These are phyloP conservation scores for Carpinus viminea DNA, from an alignment of 306 rosid genomes.

Conservation along the genomic window DNA sequence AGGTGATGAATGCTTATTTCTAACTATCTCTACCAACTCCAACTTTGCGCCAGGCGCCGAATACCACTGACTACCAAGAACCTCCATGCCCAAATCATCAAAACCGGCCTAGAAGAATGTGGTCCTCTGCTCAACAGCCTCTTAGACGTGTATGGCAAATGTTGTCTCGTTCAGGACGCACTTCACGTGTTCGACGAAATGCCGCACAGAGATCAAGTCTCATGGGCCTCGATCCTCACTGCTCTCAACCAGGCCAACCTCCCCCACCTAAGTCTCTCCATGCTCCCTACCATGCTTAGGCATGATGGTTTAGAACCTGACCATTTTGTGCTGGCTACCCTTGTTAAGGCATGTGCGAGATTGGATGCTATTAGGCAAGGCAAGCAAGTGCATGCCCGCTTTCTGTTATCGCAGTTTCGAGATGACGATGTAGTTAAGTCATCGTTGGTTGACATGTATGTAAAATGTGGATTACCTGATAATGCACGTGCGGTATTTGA, in stretches of 20 bases:
- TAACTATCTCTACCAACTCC: conserved; percentile 47
- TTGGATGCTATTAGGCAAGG: conserved; percentile 50
- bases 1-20: conserved; percentile 51
- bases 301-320: conserved; percentile 53
- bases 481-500: conserved; percentile 60
- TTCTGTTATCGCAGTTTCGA: conserved; percentile 47
- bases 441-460: conserved; percentile 76
- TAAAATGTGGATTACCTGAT: conserved; percentile 61
- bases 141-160: conserved; percentile 53
- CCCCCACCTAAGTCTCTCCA: conserved; percentile 47
- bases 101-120: conserved; percentile 44
- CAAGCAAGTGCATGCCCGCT: conserved; percentile 67
- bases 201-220: conserved; percentile 55
- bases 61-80: conserved; percentile 34
- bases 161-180: conserved; percentile 57
- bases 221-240: conserved; percentile 81
- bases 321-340: conserved; percentile 73
- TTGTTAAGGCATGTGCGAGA: conserved; percentile 65
- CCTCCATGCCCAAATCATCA: conserved; percentile 63
- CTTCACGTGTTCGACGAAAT: conserved; percentile 65
- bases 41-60: conserved; percentile 49
- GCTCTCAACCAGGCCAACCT: conserved; percentile 66
- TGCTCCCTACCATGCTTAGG: conserved; percentile 43
- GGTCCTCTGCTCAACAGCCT: conserved; percentile 68
- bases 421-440: conserved; percentile 80